Base-by-base conservation (phyloP, 2,329 filamentous ascomycete genomes). In the Stemphylium vesicarium region DNA sequence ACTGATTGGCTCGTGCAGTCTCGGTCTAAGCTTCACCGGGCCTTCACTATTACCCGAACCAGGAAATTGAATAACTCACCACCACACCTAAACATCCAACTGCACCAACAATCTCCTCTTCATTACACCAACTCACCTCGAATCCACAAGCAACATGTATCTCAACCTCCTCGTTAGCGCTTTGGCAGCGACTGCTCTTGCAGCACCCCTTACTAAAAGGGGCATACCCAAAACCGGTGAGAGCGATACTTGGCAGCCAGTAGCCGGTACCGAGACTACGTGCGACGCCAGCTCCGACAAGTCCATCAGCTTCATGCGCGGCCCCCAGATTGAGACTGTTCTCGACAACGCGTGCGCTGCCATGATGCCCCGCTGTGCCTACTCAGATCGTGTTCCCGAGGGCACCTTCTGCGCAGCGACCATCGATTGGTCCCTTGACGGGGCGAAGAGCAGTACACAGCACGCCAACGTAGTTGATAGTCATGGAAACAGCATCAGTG, bases 281-380 rank as follows among this genome's bases (percentile, higher is more conserved):
- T 72, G 69, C 60, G 58, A 68, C 37, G 49, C 39, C n/a, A 40
- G 42, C 7, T 58, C 60, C 18, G 60, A 62, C 40, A 64, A 67
- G 35, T 59, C 54, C 37, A 57, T 71, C 15, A 57, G 60, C 46
- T 62, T 69, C 29, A 46, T 57, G 43, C 55, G 59, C 7, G 65
- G 62, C 10, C 60, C 65, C 7, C 63, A 65, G 36, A 40, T 66
- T 8, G 54, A 63, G 15, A 55, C 53, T 3, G 57, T 69, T 5
- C 37, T 70, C 22, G 59, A 68, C 31, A 41, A 69, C 36, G 69
- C 67, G 36, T 72, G 69, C 38, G 65, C 61, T 13, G 65, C 59
- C 15, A 69, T 72, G 60, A 66, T 72, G 61, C 64, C 65, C 1
- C 22, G 32, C 3, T 72, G 69, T 38, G 69, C 69, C 7, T 67